Conservation (phyloP, 805 yeast genomes). For the Ogataea haglerorum region DNA sequence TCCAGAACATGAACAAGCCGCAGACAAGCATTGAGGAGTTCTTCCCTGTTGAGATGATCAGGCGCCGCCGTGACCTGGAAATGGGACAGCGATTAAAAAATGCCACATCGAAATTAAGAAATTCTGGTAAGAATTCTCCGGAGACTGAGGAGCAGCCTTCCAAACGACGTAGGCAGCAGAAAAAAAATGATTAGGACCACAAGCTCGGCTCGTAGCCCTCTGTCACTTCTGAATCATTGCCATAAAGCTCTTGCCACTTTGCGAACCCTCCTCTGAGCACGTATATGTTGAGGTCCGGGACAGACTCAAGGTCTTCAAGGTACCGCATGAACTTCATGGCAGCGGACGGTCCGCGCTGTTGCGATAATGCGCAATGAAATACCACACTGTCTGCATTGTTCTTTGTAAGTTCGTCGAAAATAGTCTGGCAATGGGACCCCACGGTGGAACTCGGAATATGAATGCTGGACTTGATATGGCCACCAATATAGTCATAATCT, state of each 20-base stretch:
- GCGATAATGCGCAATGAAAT: slow-evolving; percentile 89
- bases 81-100: slow-evolving; percentile 59
- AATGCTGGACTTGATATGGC: slow-evolving; percentile 57
- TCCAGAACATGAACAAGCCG: slow-evolving; percentile 70
- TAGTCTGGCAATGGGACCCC: slow-evolving; percentile 36
- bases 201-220: slow-evolving; percentile 51
- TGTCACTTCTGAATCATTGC: slow-evolving; percentile 61
- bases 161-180: slow-evolving; percentile 5
- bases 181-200: slow-evolving; percentile 21
- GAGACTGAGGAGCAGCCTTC: slow-evolving; percentile 2
- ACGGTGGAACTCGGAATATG: slow-evolving; percentile 55
- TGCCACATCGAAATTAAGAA: slow-evolving; percentile 51
- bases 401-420: slow-evolving; percentile 35
- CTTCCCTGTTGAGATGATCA: slow-evolving; percentile 57
- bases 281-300: slow-evolving; percentile 43
- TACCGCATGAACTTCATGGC: slow-evolving; percentile 60
- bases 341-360: slow-evolving; percentile 87
- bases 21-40: slow-evolving; percentile 66
- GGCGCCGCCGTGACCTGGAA: slow-evolving; percentile 42
- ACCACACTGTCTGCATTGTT: slow-evolving; percentile 50
- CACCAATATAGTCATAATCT: slow-evolving; percentile 77
- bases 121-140: slow-evolving; percentile 5
- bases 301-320: slow-evolving; percentile 31
- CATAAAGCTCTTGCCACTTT: slow-evolving; percentile 76
- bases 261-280: slow-evolving; percentile 83